Evolutionary conservation across 768 basidiomycete genomes (phyloP).

Genomic region (Xerocomellus amylosporus): DNA sequence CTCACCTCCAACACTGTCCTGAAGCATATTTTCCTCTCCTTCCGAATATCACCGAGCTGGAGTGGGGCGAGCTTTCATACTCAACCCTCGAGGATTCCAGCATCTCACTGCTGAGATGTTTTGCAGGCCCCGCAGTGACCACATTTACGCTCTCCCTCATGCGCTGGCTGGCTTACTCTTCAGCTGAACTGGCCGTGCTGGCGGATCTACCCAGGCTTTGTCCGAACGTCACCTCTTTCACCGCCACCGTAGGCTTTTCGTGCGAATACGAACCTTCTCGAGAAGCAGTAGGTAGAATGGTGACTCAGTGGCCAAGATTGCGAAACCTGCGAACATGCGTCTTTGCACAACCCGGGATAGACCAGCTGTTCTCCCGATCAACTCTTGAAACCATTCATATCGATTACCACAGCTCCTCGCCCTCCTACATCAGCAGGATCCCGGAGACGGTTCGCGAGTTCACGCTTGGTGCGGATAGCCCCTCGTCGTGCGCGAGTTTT

Average conservation of each 20-base stretch:
- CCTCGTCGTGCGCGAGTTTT: constrained; percentile 5
- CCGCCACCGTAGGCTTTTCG: constrained; percentile 1
- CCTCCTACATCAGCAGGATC: constrained; percentile 9
- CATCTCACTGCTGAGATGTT: constrained; percentile 15
- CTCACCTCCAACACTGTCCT: constrained; percentile 10
- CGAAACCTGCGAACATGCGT: constrained; percentile 9
- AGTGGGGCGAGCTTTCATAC: constrained; percentile 14
- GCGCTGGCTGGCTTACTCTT: constrained; percentile 11
- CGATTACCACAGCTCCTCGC: constrained; percentile 5
- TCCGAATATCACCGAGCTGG: constrained; percentile 17
- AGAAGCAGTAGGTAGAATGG: constrained; percentile 17
- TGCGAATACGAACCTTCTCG: constrained; percentile 8
- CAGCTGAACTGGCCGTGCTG: constrained; percentile 12
- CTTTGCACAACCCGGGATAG: constrained; percentile 14
- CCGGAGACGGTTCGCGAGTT: constrained; percentile 12
- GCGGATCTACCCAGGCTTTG: constrained; percentile 15
- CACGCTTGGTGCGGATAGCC: constrained; percentile 5
- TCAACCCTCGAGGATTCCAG: constrained; percentile 1
- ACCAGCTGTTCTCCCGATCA: background rate
- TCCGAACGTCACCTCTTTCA: constrained; percentile 22
- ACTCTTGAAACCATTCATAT: constrained; percentile 12
- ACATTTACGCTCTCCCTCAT: constrained; percentile 9
- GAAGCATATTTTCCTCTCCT: constrained; percentile 17
- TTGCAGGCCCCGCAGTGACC: constrained; percentile 12
- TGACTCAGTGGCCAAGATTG: constrained; percentile 14